A percentile compares a stretch with the other conserved stretches of the same genome.
These are phyloP conservation scores for Scheffersomyces stipitis DNA, from an alignment of 805 yeast genomes.

Conservation along the genomic window DNA sequence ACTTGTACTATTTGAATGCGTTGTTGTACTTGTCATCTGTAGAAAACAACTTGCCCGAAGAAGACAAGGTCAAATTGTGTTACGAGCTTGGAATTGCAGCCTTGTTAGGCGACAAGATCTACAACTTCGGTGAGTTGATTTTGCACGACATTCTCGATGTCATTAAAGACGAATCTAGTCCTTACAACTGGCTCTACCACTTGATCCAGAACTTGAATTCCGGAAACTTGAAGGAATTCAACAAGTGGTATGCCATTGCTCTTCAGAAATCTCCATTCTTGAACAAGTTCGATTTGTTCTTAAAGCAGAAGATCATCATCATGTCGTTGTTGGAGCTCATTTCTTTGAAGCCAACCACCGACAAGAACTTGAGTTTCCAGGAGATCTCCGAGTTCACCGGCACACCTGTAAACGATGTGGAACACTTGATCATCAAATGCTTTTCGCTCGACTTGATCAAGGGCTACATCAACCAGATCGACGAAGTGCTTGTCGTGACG, in stretches of 20 bases:
- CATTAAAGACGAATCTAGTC: conserved; percentile 42
- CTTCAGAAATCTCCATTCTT: conserved; percentile 52
- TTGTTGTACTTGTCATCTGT: conserved; percentile 81
- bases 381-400: conserved; percentile 72
- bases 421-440: conserved; percentile 88
- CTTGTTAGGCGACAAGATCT: conserved; percentile 84
- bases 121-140: conserved; percentile 92
- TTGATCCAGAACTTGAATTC: conserved; percentile 69
- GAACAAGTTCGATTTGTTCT: conserved; percentile 57
- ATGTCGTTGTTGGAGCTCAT: conserved; percentile 89
- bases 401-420: conserved; percentile 71
- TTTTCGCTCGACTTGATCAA: conserved; percentile 77
- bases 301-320: conserved; percentile 87
- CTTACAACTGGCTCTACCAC: conserved; percentile 68
- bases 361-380: conserved; percentile 68
- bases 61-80: conserved; percentile 33
- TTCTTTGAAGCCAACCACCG: conserved; percentile 70
- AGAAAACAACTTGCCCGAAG: conserved; percentile 39
- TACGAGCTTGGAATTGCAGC: conserved; percentile 85
- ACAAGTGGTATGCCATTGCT: conserved; percentile 44
- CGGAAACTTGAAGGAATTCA: conserved; percentile 73
- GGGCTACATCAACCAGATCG: conserved; percentile 91
- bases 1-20: conserved; percentile 76
- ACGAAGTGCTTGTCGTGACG: conserved; percentile 70
- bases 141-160: conserved; percentile 77